Evolutionary conservation across 768 basidiomycete genomes (phyloP), one percentile per base, ranked within the genome.

Genomic region (Boletus reticulatus): DNA sequence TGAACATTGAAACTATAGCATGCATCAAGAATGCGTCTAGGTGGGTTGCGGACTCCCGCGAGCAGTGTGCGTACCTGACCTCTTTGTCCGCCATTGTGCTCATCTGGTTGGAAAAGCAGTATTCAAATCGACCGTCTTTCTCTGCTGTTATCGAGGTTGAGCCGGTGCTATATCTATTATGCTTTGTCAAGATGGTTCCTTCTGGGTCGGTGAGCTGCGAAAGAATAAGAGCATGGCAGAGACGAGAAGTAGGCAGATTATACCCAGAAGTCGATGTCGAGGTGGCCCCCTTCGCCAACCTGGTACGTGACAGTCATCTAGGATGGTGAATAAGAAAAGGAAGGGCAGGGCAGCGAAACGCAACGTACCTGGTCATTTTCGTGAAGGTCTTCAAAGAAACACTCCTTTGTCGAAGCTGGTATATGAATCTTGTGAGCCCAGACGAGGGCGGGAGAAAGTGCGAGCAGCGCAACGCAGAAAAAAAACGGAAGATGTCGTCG

Each of bases 231-330:
- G 27, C 2, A 47, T n/a, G 43, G 13, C 49, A 43, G 17, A 27
- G 20, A 38, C 32, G 31, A 43, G 24, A 29, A n/a, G 29, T 14
- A 3, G 19, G 51, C 10, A 43, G 27, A 67, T 74, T 65, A 6
- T 60, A 96, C 94, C 89, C 88, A 96, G 69, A 98, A 98, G 73
- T 99, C 96, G 56, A 99, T 92, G 73, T 99, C 97, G 48, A 98
- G 74, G 69, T 98, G 92, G 1, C 97, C 96, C 24, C 97, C 97
- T 43, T 92, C 94, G 50, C 93, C 95, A 8, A 98, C 97, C 80
- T 99, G 97, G 70, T 98, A 99, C 38, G 96, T 97, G 48, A 99
- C 91, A 24, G 96, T 96, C 97, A 99, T 98, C 95, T 98, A 65
- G 34, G 50, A 13, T 32, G 19, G 34, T 32, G 47, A 17, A 24